Evolutionary conservation across 192 early-diverging fungal species (phyloP).

Genomic region (Coemansia sp.): DNA sequence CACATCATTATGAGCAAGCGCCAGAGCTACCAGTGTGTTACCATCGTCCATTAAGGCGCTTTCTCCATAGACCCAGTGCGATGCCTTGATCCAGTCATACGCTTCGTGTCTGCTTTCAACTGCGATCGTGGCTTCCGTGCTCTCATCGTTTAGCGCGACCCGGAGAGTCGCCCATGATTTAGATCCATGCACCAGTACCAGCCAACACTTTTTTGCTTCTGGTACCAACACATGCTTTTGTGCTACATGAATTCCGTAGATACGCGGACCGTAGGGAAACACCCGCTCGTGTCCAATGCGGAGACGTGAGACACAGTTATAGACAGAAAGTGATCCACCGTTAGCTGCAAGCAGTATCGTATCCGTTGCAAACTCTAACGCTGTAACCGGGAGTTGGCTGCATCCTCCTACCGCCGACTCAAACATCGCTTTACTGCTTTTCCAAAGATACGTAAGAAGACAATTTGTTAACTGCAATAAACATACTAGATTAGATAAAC

Average conservation of each 20-base stretch:
- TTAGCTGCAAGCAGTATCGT: slow-evolving; percentile 35
- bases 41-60: neutral
- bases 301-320: slow-evolving; percentile 17
- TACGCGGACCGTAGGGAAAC: slow-evolving; percentile 26
- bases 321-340: slow-evolving; percentile 45
- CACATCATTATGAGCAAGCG: slow-evolving; percentile 76
- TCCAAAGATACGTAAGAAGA: slow-evolving; percentile 7
- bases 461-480: no score
- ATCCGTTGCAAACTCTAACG: slow-evolving; percentile 45
- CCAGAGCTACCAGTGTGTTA: slow-evolving; percentile 54
- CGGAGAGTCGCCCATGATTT: slow-evolving; percentile 43
- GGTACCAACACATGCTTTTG: neutral
- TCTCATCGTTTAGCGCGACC: neutral
- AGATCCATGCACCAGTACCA: slow-evolving; percentile 52
- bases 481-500: no score
- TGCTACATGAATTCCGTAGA: slow-evolving; percentile 46
- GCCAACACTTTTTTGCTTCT: neutral
- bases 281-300: slow-evolving; percentile 10
- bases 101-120: slow-evolving; percentile 24
- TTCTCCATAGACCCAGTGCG: slow-evolving; percentile 61
- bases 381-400: slow-evolving; percentile 38
- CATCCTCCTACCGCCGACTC: no score
- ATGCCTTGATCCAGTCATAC: slow-evolving; percentile 79
- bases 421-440: slow-evolving; percentile 10
- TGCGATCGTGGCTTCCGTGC: neutral